Conservation (phyloP, 108 stramenopile genomes). For the Fistulifera pelliculosa region DNA sequence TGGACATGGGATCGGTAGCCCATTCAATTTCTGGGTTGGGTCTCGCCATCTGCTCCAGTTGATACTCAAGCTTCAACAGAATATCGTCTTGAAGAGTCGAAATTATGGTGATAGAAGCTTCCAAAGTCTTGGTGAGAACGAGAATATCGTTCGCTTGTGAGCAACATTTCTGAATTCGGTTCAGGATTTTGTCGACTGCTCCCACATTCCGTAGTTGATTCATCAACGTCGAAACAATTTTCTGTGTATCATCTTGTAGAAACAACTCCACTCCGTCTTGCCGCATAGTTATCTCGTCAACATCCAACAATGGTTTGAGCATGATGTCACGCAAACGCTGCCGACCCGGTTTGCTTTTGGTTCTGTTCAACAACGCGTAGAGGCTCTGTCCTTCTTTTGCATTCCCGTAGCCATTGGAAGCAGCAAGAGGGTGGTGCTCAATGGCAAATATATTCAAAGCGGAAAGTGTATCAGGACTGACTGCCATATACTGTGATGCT, state of each 20-base stretch:
- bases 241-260: conserved; percentile 38
- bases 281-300: conserved; percentile 36
- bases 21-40: conserved; percentile 1
- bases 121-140: conserved; percentile 40
- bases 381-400: conserved; percentile 91
- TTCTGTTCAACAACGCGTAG: conserved; percentile 83
- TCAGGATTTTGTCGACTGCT: conserved; percentile 66
- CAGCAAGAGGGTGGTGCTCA: conserved; percentile 72
- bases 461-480: conserved; percentile 47
- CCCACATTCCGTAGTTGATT: conserved; percentile 47
- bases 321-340: conserved; percentile 85
- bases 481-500: conserved; percentile 43
- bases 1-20: background rate
- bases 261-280: conserved; percentile 86
- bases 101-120: conserved; percentile 50
- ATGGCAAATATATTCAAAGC: conserved; percentile 74
- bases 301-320: conserved; percentile 67
- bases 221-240: conserved; percentile 34
- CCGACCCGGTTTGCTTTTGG: conserved; percentile 68
- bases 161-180: conserved; percentile 79
- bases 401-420: conserved; percentile 27
- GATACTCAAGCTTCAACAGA: conserved; percentile 3
- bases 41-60: conserved; percentile 7
- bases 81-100: conserved; percentile 43
- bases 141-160: conserved; percentile 61